Evolutionary conservation across 1,139 yeast genomes (phyloP).

Genomic region (Kodamaea anthophila): DNA sequence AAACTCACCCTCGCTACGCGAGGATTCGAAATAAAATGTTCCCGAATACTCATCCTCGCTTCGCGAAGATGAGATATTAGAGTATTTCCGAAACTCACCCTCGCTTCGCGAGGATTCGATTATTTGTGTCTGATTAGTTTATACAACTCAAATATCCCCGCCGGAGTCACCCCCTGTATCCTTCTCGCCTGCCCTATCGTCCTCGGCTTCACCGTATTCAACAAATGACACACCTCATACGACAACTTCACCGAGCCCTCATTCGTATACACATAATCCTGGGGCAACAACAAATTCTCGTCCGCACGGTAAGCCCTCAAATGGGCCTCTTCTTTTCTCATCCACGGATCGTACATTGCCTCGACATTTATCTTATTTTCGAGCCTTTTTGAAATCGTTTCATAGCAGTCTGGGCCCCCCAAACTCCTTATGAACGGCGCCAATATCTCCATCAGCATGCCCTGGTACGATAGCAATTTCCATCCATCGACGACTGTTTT

Average conservation of each 20-base stretch:
- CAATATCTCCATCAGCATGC: slow-evolving; percentile 24
- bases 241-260: slow-evolving; percentile 49
- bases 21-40: too few species aligned
- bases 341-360: slow-evolving; percentile 78
- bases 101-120: slow-evolving; percentile 1
- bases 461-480: slow-evolving; percentile 40
- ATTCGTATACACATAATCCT: slow-evolving; percentile 55
- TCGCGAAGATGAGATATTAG: background rate
- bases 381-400: slow-evolving; percentile 45
- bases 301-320: slow-evolving; percentile 78
- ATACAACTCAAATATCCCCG: slow-evolving; percentile 66
- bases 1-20: background rate
- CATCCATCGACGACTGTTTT: slow-evolving; percentile 35
- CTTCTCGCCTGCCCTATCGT: slow-evolving; percentile 94
- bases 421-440: slow-evolving; percentile 24
- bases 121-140: slow-evolving; percentile 27
- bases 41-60: too few species aligned
- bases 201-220: slow-evolving; percentile 74
- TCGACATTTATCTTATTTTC: slow-evolving; percentile 64
- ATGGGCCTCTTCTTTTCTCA: slow-evolving; percentile 64
- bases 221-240: slow-evolving; percentile 63
- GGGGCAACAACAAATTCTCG: slow-evolving; percentile 65
- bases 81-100: background rate
- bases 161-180: slow-evolving; percentile 91
- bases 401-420: slow-evolving; percentile 14